Evolutionary conservation across 2,329 filamentous ascomycete genomes (phyloP).

Genomic region (Colletotrichum noveboracense): DNA sequence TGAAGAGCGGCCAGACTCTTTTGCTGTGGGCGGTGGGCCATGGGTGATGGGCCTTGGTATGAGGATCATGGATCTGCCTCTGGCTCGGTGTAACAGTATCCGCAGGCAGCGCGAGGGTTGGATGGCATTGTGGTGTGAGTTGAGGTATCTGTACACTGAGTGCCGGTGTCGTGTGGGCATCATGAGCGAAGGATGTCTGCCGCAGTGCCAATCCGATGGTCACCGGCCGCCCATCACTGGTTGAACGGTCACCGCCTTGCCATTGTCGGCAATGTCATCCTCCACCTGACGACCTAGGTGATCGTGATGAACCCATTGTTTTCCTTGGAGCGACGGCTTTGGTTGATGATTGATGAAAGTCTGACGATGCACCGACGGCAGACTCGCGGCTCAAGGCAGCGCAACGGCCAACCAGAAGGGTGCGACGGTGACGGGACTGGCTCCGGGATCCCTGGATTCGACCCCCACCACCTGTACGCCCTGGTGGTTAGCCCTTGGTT

Average conservation of each 20-base stretch:
- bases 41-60: neutral
- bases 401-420: neutral
- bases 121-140: neutral
- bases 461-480: neutral
- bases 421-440: slow-evolving; percentile 11
- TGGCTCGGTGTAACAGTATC: neutral
- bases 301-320: neutral
- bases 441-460: neutral
- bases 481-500: neutral
- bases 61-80: neutral
- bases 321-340: neutral
- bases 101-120: neutral
- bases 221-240: neutral
- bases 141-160: neutral
- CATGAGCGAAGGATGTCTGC: neutral
- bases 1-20: neutral
- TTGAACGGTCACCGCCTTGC: neutral
- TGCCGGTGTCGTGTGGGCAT: neutral
- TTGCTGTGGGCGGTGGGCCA: neutral
- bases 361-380: neutral
- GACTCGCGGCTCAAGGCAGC: neutral
- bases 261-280: neutral
- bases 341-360: neutral
- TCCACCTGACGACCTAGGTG: neutral
- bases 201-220: neutral